Percentiles rank a stretch among this genome's conserved stretches.
Conservation (phyloP, 441 rosid genomes). For the Erysimum cheiri region DNA sequence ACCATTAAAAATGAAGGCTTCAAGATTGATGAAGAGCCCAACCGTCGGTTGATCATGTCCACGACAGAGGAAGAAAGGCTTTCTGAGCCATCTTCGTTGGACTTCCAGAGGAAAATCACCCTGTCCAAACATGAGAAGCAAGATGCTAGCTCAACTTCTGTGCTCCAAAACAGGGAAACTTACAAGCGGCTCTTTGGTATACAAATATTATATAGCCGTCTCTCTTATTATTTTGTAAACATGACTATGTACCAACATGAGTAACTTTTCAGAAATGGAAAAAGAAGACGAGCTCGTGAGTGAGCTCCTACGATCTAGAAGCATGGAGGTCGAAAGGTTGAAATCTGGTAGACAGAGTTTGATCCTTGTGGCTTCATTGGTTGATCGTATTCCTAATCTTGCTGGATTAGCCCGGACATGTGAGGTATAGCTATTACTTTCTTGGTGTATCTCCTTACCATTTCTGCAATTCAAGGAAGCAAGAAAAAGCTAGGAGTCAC, state of each 20-base stretch:
- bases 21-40: conserved; percentile 52
- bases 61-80: conserved; percentile 42
- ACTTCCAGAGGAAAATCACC: conserved; percentile 88
- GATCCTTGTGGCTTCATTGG: conserved; percentile 86
- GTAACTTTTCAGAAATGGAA: conserved; percentile 70
- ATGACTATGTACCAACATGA: conserved; percentile 2
- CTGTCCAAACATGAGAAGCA: conserved; percentile 73
- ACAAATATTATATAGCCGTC: conserved; percentile 21
- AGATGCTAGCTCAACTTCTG: conserved; percentile 53
- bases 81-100: conserved; percentile 50
- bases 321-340: conserved; percentile 61
- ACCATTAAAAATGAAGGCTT: conserved; percentile 85
- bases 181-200: conserved; percentile 78
- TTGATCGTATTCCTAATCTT: conserved; percentile 96
- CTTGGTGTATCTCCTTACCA: not conserved
- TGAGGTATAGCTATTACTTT: conserved; percentile 62
- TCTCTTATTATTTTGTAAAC: not conserved
- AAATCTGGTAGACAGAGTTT: conserved; percentile 76
- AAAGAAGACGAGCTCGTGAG: conserved; percentile 82
- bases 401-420: conserved; percentile 97
- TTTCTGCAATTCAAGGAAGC: not conserved
- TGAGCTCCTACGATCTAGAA: conserved; percentile 74
- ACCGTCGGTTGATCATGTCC: conserved; percentile 38
- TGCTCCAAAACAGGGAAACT: conserved; percentile 52
- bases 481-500: not conserved